Conservation (phyloP, 2,329 filamentous ascomycete species). For the Macrophomina pseudophaseolina region DNA sequence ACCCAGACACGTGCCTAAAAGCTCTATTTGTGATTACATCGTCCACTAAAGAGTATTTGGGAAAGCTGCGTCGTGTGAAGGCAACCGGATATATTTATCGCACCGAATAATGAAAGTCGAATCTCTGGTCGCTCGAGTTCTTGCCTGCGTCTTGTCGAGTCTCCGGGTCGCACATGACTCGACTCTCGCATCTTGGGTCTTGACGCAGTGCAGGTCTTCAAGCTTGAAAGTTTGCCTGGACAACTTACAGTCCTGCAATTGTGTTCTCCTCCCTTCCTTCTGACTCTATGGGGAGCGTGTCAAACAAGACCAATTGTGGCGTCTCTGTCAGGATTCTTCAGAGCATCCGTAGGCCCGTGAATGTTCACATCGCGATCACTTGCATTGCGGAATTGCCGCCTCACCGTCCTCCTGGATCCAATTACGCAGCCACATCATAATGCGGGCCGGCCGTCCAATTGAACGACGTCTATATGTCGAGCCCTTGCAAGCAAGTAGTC, state of each 20-base stretch:
- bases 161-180: background rate
- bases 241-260: background rate
- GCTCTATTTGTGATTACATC: background rate
- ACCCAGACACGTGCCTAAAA: background rate
- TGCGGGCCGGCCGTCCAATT: conserved; percentile 1
- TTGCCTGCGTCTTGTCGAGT: background rate
- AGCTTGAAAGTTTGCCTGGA: background rate
- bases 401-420: background rate
- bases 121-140: no score
- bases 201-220: background rate
- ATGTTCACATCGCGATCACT: background rate
- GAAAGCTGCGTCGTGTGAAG: no score
- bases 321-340: background rate
- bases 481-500: background rate
- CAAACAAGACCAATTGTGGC: no score
- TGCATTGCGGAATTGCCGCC: background rate
- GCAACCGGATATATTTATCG: no score
- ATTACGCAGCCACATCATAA: conserved; percentile 12
- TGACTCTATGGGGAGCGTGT: no score
- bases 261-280: background rate
- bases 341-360: conserved; percentile 2
- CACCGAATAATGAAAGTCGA: no score
- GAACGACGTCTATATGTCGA: background rate
- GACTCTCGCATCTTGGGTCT: background rate
- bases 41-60: no score